Percentiles rank a stretch among this genome's conserved stretches.
Conservation (phyloP, 192 early-diverging fungal genomes). For the Chytriomyces sp. region DNA sequence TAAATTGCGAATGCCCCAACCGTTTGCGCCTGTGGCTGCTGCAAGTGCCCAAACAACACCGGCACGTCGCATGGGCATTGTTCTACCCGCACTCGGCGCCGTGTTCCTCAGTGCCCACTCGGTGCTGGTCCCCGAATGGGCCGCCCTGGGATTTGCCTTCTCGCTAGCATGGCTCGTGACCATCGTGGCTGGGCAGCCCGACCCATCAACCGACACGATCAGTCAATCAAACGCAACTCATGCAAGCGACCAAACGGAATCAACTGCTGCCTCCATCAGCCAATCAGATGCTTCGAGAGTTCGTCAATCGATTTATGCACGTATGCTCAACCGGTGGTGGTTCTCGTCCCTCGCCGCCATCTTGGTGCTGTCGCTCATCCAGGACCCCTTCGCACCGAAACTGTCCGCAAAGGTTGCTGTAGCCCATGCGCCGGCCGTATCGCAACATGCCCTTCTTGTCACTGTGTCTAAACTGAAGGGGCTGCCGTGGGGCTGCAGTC, state of each 20-base stretch:
- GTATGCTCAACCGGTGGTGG: conserved; percentile 23
- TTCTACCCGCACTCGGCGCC: conserved; percentile 10
- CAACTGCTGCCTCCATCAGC: not conserved
- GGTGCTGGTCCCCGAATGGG: conserved; percentile 19
- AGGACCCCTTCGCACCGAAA: not conserved
- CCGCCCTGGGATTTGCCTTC: not conserved
- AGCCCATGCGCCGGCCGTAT: not conserved
- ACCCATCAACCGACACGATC: no score
- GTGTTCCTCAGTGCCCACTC: conserved; percentile 22
- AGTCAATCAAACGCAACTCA: conserved; percentile 1
- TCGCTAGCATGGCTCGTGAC: conserved; percentile 24
- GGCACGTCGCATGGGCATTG: not conserved
- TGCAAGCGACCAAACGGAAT: not conserved
- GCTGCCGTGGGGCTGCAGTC: conserved; percentile 14
- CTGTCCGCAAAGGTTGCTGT: conserved; percentile 8
- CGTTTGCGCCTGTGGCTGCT: conserved; percentile 13
- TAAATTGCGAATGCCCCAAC: not conserved
- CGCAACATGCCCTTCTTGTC: not conserved
- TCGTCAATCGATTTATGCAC: not conserved
- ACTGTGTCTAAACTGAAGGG: not conserved
- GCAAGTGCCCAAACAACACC: not conserved
- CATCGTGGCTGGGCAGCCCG: conserved; percentile 10
- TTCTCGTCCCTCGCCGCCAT: conserved; percentile 13
- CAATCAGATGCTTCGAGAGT: not conserved
- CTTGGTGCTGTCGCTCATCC: conserved; percentile 20